These are phyloP conservation scores for Coffea eugenioides DNA, from an alignment of 257 asterid genomes.

Conservation along the genomic window DNA sequence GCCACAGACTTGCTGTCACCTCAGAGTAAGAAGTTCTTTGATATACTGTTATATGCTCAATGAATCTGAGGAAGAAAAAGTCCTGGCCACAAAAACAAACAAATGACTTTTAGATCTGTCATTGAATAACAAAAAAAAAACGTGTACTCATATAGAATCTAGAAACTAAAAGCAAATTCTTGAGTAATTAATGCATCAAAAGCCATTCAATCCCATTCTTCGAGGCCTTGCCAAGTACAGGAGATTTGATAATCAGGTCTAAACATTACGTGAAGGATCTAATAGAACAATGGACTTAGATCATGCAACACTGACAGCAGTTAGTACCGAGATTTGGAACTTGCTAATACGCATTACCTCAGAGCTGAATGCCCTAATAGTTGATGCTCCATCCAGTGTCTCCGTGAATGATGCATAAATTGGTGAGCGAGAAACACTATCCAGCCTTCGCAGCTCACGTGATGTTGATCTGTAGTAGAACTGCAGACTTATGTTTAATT, in stretches of 20 bases:
- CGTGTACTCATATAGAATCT: background rate
- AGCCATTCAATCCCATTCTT: background rate
- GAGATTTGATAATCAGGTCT: background rate
- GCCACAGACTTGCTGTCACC: slow-evolving; percentile 91
- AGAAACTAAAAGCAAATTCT: background rate
- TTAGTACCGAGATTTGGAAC: background rate
- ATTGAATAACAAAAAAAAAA: background rate
- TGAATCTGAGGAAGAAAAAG: slow-evolving; percentile 58
- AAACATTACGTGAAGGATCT: background rate
- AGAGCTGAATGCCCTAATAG: slow-evolving; percentile 79
- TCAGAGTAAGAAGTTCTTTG: slow-evolving; percentile 93
- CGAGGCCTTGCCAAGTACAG: background rate
- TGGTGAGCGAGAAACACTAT: slow-evolving; percentile 96
- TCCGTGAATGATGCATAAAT: slow-evolving; percentile 93
- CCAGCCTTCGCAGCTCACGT: slow-evolving; percentile 90
- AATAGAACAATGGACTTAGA: background rate
- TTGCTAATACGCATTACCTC: slow-evolving; percentile 45
- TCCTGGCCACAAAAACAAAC: slow-evolving; percentile 47
- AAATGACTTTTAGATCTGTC: slow-evolving; percentile 1
- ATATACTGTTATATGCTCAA: slow-evolving; percentile 58
- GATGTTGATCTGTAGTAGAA: slow-evolving; percentile 95
- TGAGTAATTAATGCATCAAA: background rate
- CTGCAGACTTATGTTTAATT: slow-evolving; percentile 47
- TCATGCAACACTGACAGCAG: background rate
- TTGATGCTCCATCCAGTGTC: slow-evolving; percentile 88